These are phyloP conservation scores for Colletotrichum simmondsii DNA, from an alignment of 2,329 filamentous ascomycete genomes.

Conservation along the genomic window DNA sequence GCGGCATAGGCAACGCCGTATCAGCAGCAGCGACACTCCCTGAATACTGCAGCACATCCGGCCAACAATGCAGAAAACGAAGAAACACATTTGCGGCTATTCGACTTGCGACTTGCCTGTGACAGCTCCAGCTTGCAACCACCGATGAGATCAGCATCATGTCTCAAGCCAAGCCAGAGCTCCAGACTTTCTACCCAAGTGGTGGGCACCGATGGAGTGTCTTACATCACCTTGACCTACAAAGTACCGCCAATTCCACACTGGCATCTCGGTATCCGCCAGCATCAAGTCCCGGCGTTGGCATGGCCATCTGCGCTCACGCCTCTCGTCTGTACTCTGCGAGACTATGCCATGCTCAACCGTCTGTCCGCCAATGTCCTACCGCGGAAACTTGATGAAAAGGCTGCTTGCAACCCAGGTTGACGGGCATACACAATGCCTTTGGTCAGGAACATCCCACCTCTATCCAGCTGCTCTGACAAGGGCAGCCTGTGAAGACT, in stretches of 20 bases:
- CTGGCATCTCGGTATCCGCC: not conserved
- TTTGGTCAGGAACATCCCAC: not conserved
- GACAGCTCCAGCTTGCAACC: not conserved
- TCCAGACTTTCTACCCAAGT: not conserved
- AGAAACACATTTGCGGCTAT: not conserved
- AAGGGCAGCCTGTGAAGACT: not conserved
- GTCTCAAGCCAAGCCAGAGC: conserved; percentile 25
- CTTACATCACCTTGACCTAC: conserved; percentile 2
- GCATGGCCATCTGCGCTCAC: not conserved
- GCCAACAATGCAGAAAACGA: not conserved
- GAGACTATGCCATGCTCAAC: not conserved
- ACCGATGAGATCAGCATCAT: conserved; percentile 23
- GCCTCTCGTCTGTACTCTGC: not conserved
- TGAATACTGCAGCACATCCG: not conserved
- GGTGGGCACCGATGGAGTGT: not conserved
- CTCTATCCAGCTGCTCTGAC: not conserved
- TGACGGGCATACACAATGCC: not conserved
- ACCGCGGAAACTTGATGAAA: not conserved
- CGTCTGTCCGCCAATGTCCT: not conserved
- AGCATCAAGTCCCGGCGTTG: not conserved
- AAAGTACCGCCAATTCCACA: not conserved
- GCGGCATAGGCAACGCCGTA: conserved; percentile 12
- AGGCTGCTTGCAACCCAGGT: not conserved
- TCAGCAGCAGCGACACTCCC: conserved; percentile 21
- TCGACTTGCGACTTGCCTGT: not conserved